These are phyloP conservation scores for Thymus mandschuricus DNA, from an alignment of 257 asterid species.

Conservation along the genomic window DNA sequence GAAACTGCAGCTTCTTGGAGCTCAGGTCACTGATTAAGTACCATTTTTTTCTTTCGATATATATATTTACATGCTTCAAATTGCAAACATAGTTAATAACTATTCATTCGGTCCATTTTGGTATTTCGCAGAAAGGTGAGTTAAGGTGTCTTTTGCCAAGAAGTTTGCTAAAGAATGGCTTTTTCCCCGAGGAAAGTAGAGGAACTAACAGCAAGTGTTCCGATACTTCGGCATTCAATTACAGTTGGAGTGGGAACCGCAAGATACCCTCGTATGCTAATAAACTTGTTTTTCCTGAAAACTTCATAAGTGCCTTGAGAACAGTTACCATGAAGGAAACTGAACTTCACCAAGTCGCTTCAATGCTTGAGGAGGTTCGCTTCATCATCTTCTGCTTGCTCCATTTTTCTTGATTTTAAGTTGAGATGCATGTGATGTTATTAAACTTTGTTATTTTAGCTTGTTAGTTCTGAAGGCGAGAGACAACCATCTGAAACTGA, in stretches of 20 bases:
- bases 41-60: background rate
- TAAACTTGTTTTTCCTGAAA: slow-evolving; percentile 84
- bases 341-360: slow-evolving; percentile 68
- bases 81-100: slow-evolving; percentile 14
- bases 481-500: slow-evolving; percentile 75
- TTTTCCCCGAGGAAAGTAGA: slow-evolving; percentile 54
- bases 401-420: background rate
- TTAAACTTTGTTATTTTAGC: slow-evolving; percentile 43
- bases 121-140: slow-evolving; percentile 70
- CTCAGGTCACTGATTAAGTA: slow-evolving; percentile 59
- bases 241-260: slow-evolving; percentile 85
- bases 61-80: slow-evolving; percentile 5
- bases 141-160: slow-evolving; percentile 78
- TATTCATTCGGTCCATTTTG: slow-evolving; percentile 4
- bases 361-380: slow-evolving; percentile 82
- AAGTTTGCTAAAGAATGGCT: slow-evolving; percentile 67
- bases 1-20: slow-evolving; percentile 89
- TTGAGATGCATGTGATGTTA: background rate
- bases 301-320: slow-evolving; percentile 79
- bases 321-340: slow-evolving; percentile 80
- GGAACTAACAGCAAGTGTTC: slow-evolving; percentile 33
- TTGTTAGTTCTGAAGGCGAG: slow-evolving; percentile 71
- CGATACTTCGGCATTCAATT: slow-evolving; percentile 38
- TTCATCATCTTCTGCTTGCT: slow-evolving; percentile 19
- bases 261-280: slow-evolving; percentile 64